Base-by-base conservation (phyloP, 192 early-diverging fungal genomes). In the Podila epigama region DNA sequence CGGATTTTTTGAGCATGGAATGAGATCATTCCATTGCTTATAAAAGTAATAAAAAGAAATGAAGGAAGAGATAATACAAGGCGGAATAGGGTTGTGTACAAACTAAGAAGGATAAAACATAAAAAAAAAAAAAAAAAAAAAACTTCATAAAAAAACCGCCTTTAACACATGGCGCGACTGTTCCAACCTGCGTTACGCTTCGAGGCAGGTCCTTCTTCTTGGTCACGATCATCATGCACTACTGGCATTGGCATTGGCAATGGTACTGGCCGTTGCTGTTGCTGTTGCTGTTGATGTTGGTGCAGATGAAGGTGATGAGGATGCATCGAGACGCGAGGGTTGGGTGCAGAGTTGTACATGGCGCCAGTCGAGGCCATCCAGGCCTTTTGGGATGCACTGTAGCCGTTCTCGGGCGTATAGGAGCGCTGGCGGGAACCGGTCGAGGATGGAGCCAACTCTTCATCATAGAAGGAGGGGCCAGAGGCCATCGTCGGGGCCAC, bases 141-240 rank as follows among this genome's bases (percentile, higher is more conserved):
- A 52, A 34, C 37, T 10, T 0, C 27, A 11, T 8, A 2, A 34
- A 33, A 31, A 5, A 3, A n/a, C 31, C 48, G n/a, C n/a, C 16
- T 28, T 75, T 57, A 75, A 25, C 71, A 75, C 71, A 75, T 75
- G 10, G 71, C 71, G 16, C 69, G 69, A 32, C 69, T 71, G 8
- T n/a, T n/a, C n/a, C n/a, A n/a, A n/a, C n/a, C n/a, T n/a, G n/a
- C n/a, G n/a, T n/a, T n/a, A n/a, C n/a, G n/a, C n/a, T n/a, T n/a
- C n/a, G n/a, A n/a, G n/a, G n/a, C n/a, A n/a, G n/a, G n/a, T n/a
- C n/a, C n/a, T n/a, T n/a, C n/a, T n/a, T n/a, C n/a, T n/a, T n/a
- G n/a, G n/a, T n/a, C n/a, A n/a, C n/a, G n/a, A n/a, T n/a, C n/a
- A n/a, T n/a, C n/a, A n/a, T n/a, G n/a, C n/a, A n/a, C n/a, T n/a